Evolutionary conservation across 2,329 filamentous ascomycete genomes (phyloP).

Genomic region (Ophiostoma australiae): DNA sequence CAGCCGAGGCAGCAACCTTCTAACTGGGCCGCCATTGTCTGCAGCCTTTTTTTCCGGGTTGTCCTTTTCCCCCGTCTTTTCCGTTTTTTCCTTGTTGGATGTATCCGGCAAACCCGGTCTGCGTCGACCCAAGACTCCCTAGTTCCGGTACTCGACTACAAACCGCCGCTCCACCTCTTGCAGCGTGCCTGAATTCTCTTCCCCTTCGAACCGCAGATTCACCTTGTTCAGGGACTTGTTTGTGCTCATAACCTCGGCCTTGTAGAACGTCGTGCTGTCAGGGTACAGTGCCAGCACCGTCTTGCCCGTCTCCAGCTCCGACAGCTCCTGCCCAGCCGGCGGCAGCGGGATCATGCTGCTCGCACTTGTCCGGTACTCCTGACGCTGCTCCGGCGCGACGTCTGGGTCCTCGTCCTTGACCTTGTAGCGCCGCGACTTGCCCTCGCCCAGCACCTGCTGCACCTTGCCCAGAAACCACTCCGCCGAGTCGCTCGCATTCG

Average conservation of each 20-base stretch:
- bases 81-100: no score
- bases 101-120: not conserved
- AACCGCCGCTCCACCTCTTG: constrained; percentile 71
- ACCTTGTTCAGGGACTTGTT: constrained; percentile 49
- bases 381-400: constrained; percentile 55
- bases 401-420: constrained; percentile 77
- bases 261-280: constrained; percentile 80
- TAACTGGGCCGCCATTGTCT: not conserved
- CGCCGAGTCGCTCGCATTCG: constrained; percentile 43
- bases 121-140: not conserved
- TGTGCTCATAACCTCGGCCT: constrained; percentile 72
- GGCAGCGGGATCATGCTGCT: constrained; percentile 75
- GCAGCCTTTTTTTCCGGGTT: not conserved
- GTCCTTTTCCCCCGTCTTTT: no score
- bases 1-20: not conserved
- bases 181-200: constrained; percentile 67
- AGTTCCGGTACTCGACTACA: constrained; percentile 63
- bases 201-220: constrained; percentile 71
- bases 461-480: constrained; percentile 77
- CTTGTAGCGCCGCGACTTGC: constrained; percentile 71
- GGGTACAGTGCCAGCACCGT: constrained; percentile 75
- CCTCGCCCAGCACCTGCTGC: constrained; percentile 67
- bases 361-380: constrained; percentile 66
- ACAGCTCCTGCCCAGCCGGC: constrained; percentile 48
- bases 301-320: constrained; percentile 62